Evolutionary conservation across 371 early-diverging fungal species (phyloP).

Genomic region (Rhizopus sp.): DNA sequence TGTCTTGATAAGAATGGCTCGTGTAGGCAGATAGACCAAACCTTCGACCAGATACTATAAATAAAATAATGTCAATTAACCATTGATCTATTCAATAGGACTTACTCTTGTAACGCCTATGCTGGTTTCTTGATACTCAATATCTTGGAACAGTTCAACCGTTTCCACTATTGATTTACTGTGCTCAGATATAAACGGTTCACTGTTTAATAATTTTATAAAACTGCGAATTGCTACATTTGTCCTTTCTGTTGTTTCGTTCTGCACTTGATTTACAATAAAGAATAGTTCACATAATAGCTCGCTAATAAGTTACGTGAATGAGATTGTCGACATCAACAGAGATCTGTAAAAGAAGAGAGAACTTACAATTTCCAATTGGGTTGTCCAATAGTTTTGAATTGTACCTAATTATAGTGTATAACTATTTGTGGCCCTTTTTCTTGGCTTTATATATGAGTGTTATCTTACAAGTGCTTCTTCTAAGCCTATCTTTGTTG

Average conservation of each 20-base stretch:
- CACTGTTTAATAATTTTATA: conserved; percentile 22
- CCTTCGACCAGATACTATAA: conserved; percentile 34
- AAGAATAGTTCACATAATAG: conserved; percentile 15
- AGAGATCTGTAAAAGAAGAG: not conserved
- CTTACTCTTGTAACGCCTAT: not conserved
- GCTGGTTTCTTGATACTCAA: conserved; percentile 21
- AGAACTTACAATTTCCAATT: conserved; percentile 28
- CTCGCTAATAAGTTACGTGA: conserved; percentile 10
- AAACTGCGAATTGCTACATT: conserved; percentile 20
- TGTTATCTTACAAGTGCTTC: conserved; percentile 21
- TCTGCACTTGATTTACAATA: conserved; percentile 7
- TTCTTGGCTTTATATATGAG: not conserved
- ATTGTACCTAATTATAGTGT: conserved; percentile 15
- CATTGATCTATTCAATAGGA: not conserved
- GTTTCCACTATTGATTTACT: conserved; percentile 18
- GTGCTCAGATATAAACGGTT: conserved; percentile 27
- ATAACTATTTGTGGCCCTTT: not conserved
- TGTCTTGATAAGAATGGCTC: conserved; percentile 27
- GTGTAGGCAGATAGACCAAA: conserved; percentile 35
- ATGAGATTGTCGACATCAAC: not conserved
- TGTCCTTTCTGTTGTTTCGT: conserved; percentile 23
- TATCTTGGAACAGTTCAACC: conserved; percentile 33
- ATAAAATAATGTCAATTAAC: not conserved
- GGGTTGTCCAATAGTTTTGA: conserved; percentile 10
- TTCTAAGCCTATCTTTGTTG: conserved; percentile 22